Conservation (phyloP, 2,329 filamentous ascomycete species). For the Aureobasidium sp. region DNA sequence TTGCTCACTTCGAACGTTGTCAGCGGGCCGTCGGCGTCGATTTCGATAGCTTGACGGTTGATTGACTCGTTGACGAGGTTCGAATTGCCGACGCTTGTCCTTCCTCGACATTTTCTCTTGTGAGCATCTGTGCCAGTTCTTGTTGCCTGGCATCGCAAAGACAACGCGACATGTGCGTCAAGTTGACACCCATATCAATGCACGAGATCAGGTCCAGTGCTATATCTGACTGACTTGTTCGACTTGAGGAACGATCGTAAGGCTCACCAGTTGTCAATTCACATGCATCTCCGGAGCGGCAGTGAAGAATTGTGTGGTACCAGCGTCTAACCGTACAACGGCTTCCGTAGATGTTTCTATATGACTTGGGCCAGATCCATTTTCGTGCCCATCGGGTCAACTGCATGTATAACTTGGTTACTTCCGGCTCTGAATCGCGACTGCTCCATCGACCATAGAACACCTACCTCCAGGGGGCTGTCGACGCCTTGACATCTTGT, state of each 20-base stretch:
- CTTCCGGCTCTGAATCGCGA: neutral
- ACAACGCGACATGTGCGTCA: neutral
- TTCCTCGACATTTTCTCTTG: neutral
- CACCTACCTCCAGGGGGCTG: neutral
- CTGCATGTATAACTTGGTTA: neutral
- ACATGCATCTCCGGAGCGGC: neutral
- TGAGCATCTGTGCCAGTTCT: neutral
- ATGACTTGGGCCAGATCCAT: constrained; percentile 5
- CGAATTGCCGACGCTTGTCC: neutral
- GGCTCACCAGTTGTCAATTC: constrained; percentile 8
- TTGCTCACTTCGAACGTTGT: neutral
- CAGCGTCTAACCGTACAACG: constrained; percentile 12
- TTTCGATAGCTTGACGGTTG: constrained; percentile 14
- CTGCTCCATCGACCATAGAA: neutral
- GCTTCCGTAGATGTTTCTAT: neutral
- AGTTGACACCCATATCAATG: neutral
- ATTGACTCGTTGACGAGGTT: constrained; percentile 3
- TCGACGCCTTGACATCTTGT: neutral
- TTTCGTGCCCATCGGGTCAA: neutral
- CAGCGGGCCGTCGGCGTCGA: neutral
- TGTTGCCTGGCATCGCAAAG: neutral
- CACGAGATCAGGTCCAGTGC: neutral
- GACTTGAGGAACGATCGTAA: neutral
- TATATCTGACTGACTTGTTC: too few species aligned
- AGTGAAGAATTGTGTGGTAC: constrained; percentile 2